Evolutionary conservation across 805 yeast genomes (phyloP).

Genomic region (Starmerella etchellsii): DNA sequence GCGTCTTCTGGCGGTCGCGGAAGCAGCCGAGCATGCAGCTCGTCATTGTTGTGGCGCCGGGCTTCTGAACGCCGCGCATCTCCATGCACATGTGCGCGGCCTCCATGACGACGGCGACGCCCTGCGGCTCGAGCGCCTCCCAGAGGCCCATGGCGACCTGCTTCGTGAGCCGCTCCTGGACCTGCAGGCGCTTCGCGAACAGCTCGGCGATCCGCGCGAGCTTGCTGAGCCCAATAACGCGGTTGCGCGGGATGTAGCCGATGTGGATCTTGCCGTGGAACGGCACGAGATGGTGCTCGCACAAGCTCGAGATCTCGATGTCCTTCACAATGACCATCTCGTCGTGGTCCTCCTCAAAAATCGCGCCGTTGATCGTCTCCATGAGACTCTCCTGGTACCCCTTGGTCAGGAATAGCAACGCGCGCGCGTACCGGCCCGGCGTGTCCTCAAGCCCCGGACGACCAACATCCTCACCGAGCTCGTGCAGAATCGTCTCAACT

Average conservation of each 20-base stretch:
- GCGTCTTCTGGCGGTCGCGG: slow-evolving; percentile 82
- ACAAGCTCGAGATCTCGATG: slow-evolving; percentile 78
- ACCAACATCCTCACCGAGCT: slow-evolving; percentile 79
- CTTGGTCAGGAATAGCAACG: slow-evolving; percentile 88
- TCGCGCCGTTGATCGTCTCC: slow-evolving; percentile 87
- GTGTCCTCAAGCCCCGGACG: slow-evolving; percentile 89
- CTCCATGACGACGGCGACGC: slow-evolving; percentile 97
- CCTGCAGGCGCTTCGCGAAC: slow-evolving; percentile 91
- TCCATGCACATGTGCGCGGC: slow-evolving; percentile 99
- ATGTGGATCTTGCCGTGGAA: slow-evolving; percentile 94
- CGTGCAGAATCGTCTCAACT: slow-evolving; percentile 54
- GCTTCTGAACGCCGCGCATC: slow-evolving; percentile 90
- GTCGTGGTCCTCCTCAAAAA: slow-evolving; percentile 95
- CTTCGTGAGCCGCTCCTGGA: slow-evolving; percentile 93
- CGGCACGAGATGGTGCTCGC: slow-evolving; percentile 97
- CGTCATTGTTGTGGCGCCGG: slow-evolving; percentile 86
- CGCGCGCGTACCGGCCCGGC: slow-evolving; percentile 91
- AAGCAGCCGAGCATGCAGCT: slow-evolving; percentile 97
- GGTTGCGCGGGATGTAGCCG: slow-evolving; percentile 92
- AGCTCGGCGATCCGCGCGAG: slow-evolving; percentile 92
- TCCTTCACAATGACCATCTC: slow-evolving; percentile 98
- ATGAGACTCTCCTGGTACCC: slow-evolving; percentile 92
- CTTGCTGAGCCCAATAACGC: slow-evolving; percentile 84
- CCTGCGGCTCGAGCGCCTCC: slow-evolving; percentile 84
- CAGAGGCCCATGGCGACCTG: slow-evolving; percentile 93